These are phyloP conservation scores for Phytophthora agathidicida DNA, from an alignment of 352 stramenopile genomes.

Conservation along the genomic window DNA sequence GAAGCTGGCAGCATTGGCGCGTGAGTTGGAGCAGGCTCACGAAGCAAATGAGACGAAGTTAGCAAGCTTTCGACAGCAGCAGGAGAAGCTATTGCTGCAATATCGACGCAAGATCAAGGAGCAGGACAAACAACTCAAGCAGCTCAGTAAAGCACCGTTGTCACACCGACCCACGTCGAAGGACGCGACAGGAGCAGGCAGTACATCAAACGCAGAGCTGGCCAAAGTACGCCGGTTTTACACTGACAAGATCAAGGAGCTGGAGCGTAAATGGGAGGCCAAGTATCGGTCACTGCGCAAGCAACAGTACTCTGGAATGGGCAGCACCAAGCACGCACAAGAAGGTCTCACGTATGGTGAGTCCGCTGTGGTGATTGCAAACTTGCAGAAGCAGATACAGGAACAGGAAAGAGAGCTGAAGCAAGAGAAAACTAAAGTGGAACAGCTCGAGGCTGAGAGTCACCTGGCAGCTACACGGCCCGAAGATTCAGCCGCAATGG, in stretches of 20 bases:
- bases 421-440: conserved; percentile 28
- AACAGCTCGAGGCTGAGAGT: conserved; percentile 26
- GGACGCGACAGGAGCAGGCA: conserved; percentile 4
- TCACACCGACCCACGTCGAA: conserved; percentile 9
- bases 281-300: conserved; percentile 70
- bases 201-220: conserved; percentile 39
- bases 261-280: conserved; percentile 76
- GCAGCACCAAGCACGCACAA: conserved; percentile 17
- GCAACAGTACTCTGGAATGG: conserved; percentile 39
- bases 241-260: conserved; percentile 73
- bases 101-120: conserved; percentile 70
- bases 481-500: not conserved
- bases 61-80: conserved; percentile 76
- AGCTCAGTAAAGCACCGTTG: conserved; percentile 23
- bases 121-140: conserved; percentile 45
- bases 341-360: conserved; percentile 42
- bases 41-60: conserved; percentile 61
- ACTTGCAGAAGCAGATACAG: conserved; percentile 40
- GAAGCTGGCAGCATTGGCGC: conserved; percentile 46
- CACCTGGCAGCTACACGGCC: not conserved
- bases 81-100: conserved; percentile 77
- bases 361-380: conserved; percentile 43
- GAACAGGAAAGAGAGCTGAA: conserved; percentile 30
- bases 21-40: conserved; percentile 60
- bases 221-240: conserved; percentile 75